Percentiles rank a stretch among this genome's conserved stretches.
Conservation (phyloP, 2,329 filamentous ascomycete species). For the Cytospora schulzeri region DNA sequence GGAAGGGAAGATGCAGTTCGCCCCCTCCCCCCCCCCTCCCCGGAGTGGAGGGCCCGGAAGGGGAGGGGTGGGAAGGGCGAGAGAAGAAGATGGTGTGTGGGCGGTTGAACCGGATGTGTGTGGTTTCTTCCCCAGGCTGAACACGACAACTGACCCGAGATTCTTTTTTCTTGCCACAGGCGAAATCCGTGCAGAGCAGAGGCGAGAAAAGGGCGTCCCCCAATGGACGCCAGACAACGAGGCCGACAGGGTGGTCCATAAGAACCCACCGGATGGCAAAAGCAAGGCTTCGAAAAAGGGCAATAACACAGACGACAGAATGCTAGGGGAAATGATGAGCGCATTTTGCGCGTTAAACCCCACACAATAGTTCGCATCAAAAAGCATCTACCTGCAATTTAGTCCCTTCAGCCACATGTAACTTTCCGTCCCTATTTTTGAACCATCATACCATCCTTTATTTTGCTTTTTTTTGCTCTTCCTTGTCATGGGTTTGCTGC, state of each 20-base stretch:
- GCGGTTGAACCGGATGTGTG: no score
- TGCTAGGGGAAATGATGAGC: conserved; percentile 12
- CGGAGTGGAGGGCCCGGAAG: no score
- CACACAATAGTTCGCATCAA: conserved; percentile 1
- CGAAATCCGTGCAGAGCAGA: conserved; percentile 25
- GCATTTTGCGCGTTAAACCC: background rate
- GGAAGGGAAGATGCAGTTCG: no score
- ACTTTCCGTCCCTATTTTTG: background rate
- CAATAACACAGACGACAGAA: background rate
- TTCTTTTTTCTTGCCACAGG: background rate
- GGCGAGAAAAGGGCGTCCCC: conserved; percentile 18
- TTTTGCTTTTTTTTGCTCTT: background rate
- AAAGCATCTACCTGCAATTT: background rate
- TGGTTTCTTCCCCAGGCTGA: background rate
- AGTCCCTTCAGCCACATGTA: background rate
- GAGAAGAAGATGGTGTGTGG: background rate
- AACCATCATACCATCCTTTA: background rate
- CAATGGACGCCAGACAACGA: conserved; percentile 26
- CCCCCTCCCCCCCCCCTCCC: no score
- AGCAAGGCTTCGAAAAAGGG: conserved; percentile 1
- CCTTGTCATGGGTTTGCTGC: background rate
- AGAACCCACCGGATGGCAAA: conserved; percentile 12
- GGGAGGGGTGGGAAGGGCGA: background rate
- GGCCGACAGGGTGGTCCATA: conserved; percentile 16
- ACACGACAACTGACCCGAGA: background rate